Conservation (phyloP, 768 basidiomycete species). For the Ramaria sp. region DNA sequence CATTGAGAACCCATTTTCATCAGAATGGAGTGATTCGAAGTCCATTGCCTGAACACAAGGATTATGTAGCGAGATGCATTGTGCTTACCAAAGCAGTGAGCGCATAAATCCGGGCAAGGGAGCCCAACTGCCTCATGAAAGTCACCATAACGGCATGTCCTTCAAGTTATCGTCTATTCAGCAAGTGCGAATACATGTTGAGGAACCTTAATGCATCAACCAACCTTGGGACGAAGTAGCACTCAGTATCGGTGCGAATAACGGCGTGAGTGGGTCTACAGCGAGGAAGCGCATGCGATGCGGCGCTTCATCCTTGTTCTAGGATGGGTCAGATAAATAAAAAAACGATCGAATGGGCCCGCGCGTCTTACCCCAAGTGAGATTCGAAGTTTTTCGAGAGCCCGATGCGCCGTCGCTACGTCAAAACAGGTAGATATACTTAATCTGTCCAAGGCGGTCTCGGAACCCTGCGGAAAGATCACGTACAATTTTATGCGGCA, state of each 20-base stretch:
- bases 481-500: not conserved
- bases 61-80: not conserved
- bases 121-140: constrained; percentile 56
- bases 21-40: too few species aligned
- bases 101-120: constrained; percentile 32
- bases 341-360: not conserved
- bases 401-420: constrained; percentile 39
- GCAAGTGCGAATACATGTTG: not conserved
- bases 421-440: constrained; percentile 50
- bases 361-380: constrained; percentile 20
- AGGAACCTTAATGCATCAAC: not conserved
- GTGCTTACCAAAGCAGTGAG: constrained; percentile 45
- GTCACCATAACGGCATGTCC: constrained; percentile 64
- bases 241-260: constrained; percentile 53
- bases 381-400: constrained; percentile 35
- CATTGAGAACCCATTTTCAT: too few species aligned
- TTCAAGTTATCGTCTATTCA: constrained; percentile 4
- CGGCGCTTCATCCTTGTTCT: not conserved
- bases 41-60: too few species aligned
- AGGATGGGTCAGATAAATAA: not conserved
- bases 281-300: constrained; percentile 38
- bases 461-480: constrained; percentile 14
- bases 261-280: constrained; percentile 54
- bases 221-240: constrained; percentile 53
- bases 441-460: constrained; percentile 40